Evolutionary conservation across 1,284 basidiomycete species (phyloP).

Genomic region (Papiliotrema fonsecae): DNA sequence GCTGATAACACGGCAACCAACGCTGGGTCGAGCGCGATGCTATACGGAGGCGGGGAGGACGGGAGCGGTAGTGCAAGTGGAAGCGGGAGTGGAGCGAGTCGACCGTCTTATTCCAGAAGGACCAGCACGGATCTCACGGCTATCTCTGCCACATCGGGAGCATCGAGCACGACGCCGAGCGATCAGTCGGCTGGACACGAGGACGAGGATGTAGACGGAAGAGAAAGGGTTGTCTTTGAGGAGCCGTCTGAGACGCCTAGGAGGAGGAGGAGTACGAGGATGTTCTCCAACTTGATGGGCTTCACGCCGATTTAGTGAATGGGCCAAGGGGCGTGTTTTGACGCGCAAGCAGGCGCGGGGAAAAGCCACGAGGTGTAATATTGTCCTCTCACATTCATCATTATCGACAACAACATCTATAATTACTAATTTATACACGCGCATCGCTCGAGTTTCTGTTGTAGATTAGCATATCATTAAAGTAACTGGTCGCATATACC

Average conservation of each 20-base stretch:
- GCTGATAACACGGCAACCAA: neutral
- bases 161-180: neutral
- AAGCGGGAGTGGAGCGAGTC: neutral
- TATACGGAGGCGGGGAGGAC: neutral
- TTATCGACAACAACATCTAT: too few species aligned
- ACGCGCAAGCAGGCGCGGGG: neutral
- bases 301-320: constrained; percentile 10
- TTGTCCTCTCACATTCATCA: too few species aligned
- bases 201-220: neutral
- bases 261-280: constrained; percentile 12
- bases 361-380: neutral
- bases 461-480: too few species aligned
- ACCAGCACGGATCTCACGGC: neutral
- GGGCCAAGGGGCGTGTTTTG: too few species aligned
- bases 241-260: constrained; percentile 1
- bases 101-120: neutral
- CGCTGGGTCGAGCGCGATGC: neutral
- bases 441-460: too few species aligned
- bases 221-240: neutral
- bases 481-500: too few species aligned
- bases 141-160: neutral
- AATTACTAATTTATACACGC: too few species aligned
- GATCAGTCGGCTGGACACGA: neutral
- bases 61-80: neutral
- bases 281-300: constrained; percentile 8